A percentile compares a stretch with the other conserved stretches of the same genome.
These are phyloP conservation scores for Collybia nuda DNA, from an alignment of 768 basidiomycete species.

Conservation along the genomic window DNA sequence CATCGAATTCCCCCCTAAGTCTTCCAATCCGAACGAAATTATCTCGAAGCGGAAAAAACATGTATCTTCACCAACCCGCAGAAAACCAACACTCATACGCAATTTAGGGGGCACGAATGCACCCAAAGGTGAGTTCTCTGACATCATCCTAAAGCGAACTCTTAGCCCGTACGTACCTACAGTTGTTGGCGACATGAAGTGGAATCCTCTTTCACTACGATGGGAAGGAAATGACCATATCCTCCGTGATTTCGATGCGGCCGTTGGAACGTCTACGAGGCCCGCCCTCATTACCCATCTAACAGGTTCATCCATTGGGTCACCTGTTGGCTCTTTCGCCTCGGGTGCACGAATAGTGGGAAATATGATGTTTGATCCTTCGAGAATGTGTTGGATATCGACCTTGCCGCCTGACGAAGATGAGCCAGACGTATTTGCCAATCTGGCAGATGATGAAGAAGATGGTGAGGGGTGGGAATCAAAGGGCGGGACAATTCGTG, in stretches of 20 bases:
- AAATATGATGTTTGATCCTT: slow-evolving; percentile 97
- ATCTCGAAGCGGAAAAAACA: slow-evolving; percentile 57
- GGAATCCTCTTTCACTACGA: slow-evolving; percentile 86
- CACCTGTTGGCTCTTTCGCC: slow-evolving; percentile 71
- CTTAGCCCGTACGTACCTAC: slow-evolving; percentile 15
- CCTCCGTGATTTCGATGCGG: slow-evolving; percentile 87
- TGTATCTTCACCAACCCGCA: slow-evolving; percentile 47
- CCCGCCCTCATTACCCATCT: slow-evolving; percentile 96
- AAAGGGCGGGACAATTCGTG: slow-evolving; percentile 80
- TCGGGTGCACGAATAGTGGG: slow-evolving; percentile 89
- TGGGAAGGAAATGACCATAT: slow-evolving; percentile 98
- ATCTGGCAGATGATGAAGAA: slow-evolving; percentile 89
- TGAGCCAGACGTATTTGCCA: slow-evolving; percentile 94
- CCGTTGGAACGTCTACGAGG: slow-evolving; percentile 78
- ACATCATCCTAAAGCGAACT: background rate
- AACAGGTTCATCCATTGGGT: slow-evolving; percentile 83
- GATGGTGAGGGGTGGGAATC: slow-evolving; percentile 70
- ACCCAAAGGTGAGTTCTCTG: slow-evolving; percentile 66
- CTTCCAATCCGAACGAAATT: slow-evolving; percentile 25
- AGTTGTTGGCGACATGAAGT: slow-evolving; percentile 97
- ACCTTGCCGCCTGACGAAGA: slow-evolving; percentile 84
- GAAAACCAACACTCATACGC: slow-evolving; percentile 87
- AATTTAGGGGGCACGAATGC: slow-evolving; percentile 68
- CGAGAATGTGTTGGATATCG: slow-evolving; percentile 94
- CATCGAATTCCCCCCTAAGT: slow-evolving; percentile 50